Base-by-base conservation (phyloP, 345 rosid genomes). In the Leavenworthia alabamica region DNA sequence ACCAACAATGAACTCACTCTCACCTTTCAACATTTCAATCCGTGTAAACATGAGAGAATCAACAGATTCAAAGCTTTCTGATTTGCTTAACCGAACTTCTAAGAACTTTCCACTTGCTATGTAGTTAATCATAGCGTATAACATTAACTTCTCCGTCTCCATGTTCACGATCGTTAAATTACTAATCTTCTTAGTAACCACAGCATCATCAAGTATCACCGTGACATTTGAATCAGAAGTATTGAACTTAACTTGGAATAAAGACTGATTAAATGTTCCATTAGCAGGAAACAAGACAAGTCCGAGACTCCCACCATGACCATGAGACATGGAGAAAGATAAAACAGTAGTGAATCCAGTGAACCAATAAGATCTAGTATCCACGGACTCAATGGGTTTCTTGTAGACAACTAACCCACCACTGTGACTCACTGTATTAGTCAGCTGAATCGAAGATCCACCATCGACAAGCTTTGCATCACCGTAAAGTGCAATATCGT, bases 41-140 rank as follows among this genome's bases (percentile, higher is more conserved):
- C 73, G 55, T 61, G 69, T 37, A 1, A 77, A 65, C 15, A 82
- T 58, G 48, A 81, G 15, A 16, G 89, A 76, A 76, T 65, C 79
- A 24, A 73, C 61, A 1, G 87, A 84, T 35, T 77, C 73, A 14
- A 35, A 44, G 49, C 59, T 66, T 15, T 79, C 67, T 41, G 64
- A 77, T 42, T 73, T 75, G 69, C 82, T 77, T 80, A 92, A 52
- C 63, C 84, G 51, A 17, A 89, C 84, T 64, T 89, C 93, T 29
- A 89, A 37, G 29, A 83, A 78, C 73, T 75, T 77, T 1, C 89
- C 80, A 37, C 82, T 43, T 0, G 88, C 86, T 44, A 70, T 74
- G 60, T 86, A 92, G 60, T 86, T 86, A 47, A 92, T 73, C 90
- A 82, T 83, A 61, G 83, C 76, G 50, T 71, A 80, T 22, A 62